phyloP scores from a whole-genome alignment of 1,139 yeast species.

The Saccharomyces hybrid region DNA sequence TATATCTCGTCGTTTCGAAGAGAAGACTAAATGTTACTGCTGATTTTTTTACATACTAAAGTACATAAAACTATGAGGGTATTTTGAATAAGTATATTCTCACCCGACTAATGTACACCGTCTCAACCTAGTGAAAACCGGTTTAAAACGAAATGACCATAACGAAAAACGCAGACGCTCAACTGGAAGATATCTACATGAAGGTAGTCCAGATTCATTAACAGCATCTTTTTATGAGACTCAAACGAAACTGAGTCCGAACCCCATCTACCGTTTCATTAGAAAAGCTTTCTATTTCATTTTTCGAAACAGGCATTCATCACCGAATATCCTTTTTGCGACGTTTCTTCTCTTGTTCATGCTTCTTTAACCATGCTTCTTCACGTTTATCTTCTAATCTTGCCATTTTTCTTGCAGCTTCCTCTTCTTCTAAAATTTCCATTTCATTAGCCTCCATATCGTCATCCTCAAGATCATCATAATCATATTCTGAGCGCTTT shows the following conservation, averaged over 20 bases:
- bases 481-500: conserved; percentile 39
- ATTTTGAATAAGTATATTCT: neutral
- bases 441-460: conserved; percentile 96
- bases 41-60: neutral
- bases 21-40: neutral
- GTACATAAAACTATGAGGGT: neutral
- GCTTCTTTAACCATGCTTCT: conserved; percentile 48
- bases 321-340: conserved; percentile 8
- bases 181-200: neutral
- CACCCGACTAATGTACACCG: neutral
- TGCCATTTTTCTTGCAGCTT: conserved; percentile 52
- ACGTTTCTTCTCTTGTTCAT: conserved; percentile 37
- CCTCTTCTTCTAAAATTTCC: conserved; percentile 78
- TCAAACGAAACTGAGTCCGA: neutral
- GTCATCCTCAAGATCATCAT: conserved; percentile 48
- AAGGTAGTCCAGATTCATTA: neutral
- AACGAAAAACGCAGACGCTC: neutral
- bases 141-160: neutral
- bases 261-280: neutral
- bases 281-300: neutral
- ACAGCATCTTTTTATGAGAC: neutral
- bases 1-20: neutral
- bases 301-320: neutral
- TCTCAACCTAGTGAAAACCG: neutral
- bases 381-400: conserved; percentile 19